Percentiles rank a stretch among this genome's conserved stretches.
Evolutionary conservation across 1,139 yeast genomes (phyloP).

Genomic region (Suhomyces terraborum): DNA sequence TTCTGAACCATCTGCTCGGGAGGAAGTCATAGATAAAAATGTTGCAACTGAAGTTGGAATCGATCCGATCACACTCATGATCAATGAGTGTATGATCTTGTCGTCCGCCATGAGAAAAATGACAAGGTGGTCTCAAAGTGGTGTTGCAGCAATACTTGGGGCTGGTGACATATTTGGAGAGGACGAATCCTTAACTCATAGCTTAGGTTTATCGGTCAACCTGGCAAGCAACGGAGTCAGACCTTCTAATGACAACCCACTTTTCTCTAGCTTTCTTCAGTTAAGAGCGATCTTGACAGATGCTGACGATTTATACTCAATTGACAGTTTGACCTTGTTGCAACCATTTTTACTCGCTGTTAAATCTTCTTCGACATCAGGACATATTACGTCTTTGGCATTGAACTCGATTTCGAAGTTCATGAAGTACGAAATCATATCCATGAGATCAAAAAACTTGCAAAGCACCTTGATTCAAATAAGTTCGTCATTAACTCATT

Average conservation of each 20-base stretch:
- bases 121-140: constrained; percentile 78
- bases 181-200: constrained; percentile 36
- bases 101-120: constrained; percentile 91
- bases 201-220: constrained; percentile 28
- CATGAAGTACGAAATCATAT: constrained; percentile 60
- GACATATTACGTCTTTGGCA: constrained; percentile 81
- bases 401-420: constrained; percentile 75
- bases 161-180: constrained; percentile 46
- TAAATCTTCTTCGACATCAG: constrained; percentile 82
- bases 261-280: constrained; percentile 80
- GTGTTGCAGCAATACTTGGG: constrained; percentile 85
- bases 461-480: constrained; percentile 58
- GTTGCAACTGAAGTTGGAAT: constrained; percentile 39
- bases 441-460: constrained; percentile 45
- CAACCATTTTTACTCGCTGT: constrained; percentile 89
- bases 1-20: constrained; percentile 8
- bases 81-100: constrained; percentile 84
- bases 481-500: constrained; percentile 82
- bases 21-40: not conserved
- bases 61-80: constrained; percentile 81
- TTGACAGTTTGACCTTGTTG: constrained; percentile 73
- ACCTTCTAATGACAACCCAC: constrained; percentile 52
- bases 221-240: constrained; percentile 20
- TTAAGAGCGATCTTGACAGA: constrained; percentile 70
- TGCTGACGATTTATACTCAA: constrained; percentile 50